These are phyloP conservation scores for Paecilomyces fulvus DNA, from an alignment of 2,329 filamentous ascomycete species.

Conservation along the genomic window DNA sequence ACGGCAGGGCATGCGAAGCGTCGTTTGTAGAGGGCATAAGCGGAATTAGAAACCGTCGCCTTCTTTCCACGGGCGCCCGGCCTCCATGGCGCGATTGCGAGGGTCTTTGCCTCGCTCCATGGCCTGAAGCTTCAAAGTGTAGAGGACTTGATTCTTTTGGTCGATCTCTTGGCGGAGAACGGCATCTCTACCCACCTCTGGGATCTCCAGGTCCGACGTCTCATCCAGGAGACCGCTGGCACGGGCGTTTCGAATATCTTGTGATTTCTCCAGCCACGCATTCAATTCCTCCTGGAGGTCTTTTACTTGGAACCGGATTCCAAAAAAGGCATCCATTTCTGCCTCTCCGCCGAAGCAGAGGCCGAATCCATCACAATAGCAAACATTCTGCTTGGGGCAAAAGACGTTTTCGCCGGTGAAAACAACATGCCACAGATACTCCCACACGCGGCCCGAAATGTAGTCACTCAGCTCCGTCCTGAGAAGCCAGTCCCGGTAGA, in stretches of 20 bases:
- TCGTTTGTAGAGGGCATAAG: neutral
- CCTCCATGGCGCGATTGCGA: conserved; percentile 42
- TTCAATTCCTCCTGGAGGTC: conserved; percentile 29
- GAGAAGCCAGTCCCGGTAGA: conserved; percentile 53
- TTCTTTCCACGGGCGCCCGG: conserved; percentile 46
- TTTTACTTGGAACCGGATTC: conserved; percentile 35
- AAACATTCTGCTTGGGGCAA: conserved; percentile 45
- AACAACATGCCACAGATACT: conserved; percentile 57
- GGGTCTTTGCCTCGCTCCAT: conserved; percentile 45
- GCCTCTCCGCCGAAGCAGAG: conserved; percentile 49
- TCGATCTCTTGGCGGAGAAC: conserved; percentile 38
- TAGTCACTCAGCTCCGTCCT: conserved; percentile 48
- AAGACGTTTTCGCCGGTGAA: conserved; percentile 43
- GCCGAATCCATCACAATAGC: conserved; percentile 58
- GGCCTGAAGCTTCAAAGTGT: conserved; percentile 36
- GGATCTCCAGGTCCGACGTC: conserved; percentile 22
- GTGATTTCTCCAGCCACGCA: conserved; percentile 33
- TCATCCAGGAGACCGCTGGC: conserved; percentile 15
- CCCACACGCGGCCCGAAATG: conserved; percentile 52
- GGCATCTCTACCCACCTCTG: conserved; percentile 35
- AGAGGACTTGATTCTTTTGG: conserved; percentile 34
- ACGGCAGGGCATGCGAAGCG: neutral
- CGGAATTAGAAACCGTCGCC: conserved; percentile 45
- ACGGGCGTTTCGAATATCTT: conserved; percentile 20
- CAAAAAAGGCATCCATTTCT: conserved; percentile 42